phyloP scores from a whole-genome alignment of 176 grass and related monocot species.

The Carex kokanica region DNA sequence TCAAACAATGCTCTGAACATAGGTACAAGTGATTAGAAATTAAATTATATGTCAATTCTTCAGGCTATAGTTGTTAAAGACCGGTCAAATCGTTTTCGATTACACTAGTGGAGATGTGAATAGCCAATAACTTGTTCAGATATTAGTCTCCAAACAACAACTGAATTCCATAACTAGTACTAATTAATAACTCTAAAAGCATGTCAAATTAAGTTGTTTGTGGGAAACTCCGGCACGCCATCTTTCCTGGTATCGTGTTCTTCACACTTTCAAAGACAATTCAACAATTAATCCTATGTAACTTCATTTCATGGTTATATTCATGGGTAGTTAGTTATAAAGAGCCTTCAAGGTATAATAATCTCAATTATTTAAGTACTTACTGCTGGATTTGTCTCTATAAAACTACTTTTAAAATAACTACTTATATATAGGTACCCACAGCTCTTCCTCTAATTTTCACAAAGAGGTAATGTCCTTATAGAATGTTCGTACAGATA shows the following conservation, averaged over 20 bases:
- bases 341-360: not conserved
- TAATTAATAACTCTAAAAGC: slow-evolving; percentile 5
- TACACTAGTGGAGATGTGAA: slow-evolving; percentile 38
- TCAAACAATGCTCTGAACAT: slow-evolving; percentile 30
- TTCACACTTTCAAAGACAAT: slow-evolving; percentile 38
- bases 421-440: not conserved
- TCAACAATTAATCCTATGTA: not conserved
- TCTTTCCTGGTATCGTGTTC: slow-evolving; percentile 30
- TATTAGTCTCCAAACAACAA: slow-evolving; percentile 35
- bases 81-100: slow-evolving; percentile 34
- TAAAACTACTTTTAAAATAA: not conserved
- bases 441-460: not conserved
- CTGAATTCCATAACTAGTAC: slow-evolving; percentile 35
- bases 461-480: not conserved
- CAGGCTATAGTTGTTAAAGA: slow-evolving; percentile 29
- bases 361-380: not conserved
- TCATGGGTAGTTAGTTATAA: not conserved
- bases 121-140: slow-evolving; percentile 27
- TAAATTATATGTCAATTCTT: slow-evolving; percentile 47
- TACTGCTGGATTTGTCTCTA: not conserved
- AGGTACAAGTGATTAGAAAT: slow-evolving; percentile 28
- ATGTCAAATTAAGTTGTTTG: slow-evolving; percentile 84
- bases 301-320: not conserved
- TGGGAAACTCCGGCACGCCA: slow-evolving; percentile 58
- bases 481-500: not conserved